phyloP scores from a whole-genome alignment of 768 basidiomycete genomes.

The Tulasnella calospora region DNA sequence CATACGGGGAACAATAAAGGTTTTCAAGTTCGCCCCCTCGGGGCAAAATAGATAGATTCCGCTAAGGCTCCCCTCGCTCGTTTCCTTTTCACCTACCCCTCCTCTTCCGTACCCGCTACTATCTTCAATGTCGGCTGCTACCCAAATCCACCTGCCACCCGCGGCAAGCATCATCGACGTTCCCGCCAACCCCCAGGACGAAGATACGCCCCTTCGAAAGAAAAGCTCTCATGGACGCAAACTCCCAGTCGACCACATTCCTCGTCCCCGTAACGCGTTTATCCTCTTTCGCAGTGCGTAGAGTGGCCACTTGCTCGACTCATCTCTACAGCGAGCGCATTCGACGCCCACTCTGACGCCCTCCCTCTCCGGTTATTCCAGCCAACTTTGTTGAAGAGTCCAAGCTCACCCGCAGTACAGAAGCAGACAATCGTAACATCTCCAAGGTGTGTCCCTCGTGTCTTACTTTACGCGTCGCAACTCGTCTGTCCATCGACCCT shows the following conservation, averaged over 20 bases:
- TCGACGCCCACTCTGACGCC: background rate
- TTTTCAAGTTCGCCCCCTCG: background rate
- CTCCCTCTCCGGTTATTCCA: background rate
- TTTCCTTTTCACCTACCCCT: background rate
- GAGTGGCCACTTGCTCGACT: background rate
- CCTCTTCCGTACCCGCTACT: background rate
- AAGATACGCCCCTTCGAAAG: background rate
- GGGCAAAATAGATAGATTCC: background rate
- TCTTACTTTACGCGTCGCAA: background rate
- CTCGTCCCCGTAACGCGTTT: constrained; percentile 28
- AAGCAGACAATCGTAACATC: constrained; percentile 25
- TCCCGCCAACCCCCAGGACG: background rate
- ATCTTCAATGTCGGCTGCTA: background rate
- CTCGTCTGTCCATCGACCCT: constrained; percentile 3
- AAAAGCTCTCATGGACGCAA: constrained; percentile 17
- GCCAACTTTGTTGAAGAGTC: constrained; percentile 15
- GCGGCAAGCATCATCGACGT: background rate
- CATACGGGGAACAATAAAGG: background rate
- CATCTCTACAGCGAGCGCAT: too few species aligned
- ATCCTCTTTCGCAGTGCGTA: constrained; percentile 27
- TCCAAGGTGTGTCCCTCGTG: constrained; percentile 18
- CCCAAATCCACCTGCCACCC: background rate
- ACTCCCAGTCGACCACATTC: constrained; percentile 26
- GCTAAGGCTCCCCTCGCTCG: background rate
- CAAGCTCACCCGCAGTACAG: constrained; percentile 21